Conservation (phyloP, 148 eudicot genomes). For the Fagopyrum homotropicum region DNA sequence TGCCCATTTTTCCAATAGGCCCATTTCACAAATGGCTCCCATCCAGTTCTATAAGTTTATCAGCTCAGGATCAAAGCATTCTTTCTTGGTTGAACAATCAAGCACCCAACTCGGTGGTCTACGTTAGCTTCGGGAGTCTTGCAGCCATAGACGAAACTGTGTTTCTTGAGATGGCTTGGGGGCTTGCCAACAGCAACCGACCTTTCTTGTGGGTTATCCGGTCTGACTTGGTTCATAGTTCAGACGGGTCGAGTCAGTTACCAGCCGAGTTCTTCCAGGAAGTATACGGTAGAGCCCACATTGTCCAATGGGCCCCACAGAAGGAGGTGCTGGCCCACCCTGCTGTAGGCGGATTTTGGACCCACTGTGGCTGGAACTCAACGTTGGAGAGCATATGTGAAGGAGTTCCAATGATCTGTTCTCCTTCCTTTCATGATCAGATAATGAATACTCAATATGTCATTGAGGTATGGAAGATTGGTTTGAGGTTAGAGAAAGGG, state of each 20-base stretch:
- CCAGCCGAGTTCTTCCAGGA: constrained; percentile 9
- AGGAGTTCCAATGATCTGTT: constrained; percentile 9
- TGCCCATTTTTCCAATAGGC: constrained; percentile 31
- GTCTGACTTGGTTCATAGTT: constrained; percentile 10
- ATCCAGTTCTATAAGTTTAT: constrained; percentile 17
- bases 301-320: constrained; percentile 27
- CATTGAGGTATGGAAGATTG: constrained; percentile 37
- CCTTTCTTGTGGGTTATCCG: constrained; percentile 46
- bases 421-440: constrained; percentile 10
- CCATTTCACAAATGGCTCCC: constrained; percentile 24
- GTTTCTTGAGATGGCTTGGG: constrained; percentile 41
- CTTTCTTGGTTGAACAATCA: constrained; percentile 40
- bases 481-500: constrained; percentile 22
- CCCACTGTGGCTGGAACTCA: constrained; percentile 63
- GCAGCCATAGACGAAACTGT: constrained; percentile 25
- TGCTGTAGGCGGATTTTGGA: constrained; percentile 50
- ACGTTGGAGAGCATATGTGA: constrained; percentile 35
- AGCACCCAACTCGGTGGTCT: constrained; percentile 30
- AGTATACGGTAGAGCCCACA: not conserved
- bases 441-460: constrained; percentile 17
- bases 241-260: not conserved
- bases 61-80: constrained; percentile 22
- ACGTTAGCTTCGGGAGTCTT: constrained; percentile 53
- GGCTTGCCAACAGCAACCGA: constrained; percentile 38
- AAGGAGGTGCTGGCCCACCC: constrained; percentile 45